Evolutionary conservation across 352 stramenopile genomes (phyloP).

Genomic region (Phytophthora colocasiae): DNA sequence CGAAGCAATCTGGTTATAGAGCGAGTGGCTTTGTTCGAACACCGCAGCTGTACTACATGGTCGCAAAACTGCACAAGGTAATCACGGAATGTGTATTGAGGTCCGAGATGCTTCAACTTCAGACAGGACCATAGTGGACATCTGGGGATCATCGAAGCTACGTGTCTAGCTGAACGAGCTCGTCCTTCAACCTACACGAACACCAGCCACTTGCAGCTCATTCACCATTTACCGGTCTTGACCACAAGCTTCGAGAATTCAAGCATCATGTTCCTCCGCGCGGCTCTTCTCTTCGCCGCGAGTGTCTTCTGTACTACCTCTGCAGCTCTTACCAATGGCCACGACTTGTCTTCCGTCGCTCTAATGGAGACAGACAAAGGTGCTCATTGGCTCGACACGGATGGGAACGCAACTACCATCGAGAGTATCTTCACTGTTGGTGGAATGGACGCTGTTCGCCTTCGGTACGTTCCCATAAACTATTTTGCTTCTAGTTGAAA

Average conservation of each 20-base stretch:
- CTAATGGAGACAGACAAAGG: conserved; percentile 39
- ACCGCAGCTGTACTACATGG: background rate
- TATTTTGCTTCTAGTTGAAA: background rate
- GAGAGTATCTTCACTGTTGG: conserved; percentile 36
- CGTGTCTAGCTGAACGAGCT: background rate
- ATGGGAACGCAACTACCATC: conserved; percentile 33
- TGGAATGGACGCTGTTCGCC: conserved; percentile 37
- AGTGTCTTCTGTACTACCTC: conserved; percentile 7
- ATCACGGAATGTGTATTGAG: conserved; percentile 17
- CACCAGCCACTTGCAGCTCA: conserved; percentile 12
- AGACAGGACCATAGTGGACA: conserved; percentile 2
- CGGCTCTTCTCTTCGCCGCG: conserved; percentile 22
- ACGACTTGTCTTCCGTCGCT: conserved; percentile 38
- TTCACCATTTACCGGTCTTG: conserved; percentile 18
- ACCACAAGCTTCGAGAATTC: conserved; percentile 1
- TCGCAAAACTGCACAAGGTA: conserved; percentile 1
- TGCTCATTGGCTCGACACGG: conserved; percentile 30
- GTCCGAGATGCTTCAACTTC: conserved; percentile 21
- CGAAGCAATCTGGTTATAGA: conserved; percentile 6
- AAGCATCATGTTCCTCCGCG: conserved; percentile 23
- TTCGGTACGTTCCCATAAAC: conserved; percentile 13
- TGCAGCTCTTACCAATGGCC: conserved; percentile 33
- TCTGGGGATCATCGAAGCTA: background rate
- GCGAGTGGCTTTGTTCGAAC: background rate
- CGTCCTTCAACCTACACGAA: background rate